Percentiles rank a stretch among this genome's conserved stretches.
These are phyloP conservation scores for Talaromyces verruculosus DNA, from an alignment of 2,329 filamentous ascomycete genomes.

Conservation along the genomic window DNA sequence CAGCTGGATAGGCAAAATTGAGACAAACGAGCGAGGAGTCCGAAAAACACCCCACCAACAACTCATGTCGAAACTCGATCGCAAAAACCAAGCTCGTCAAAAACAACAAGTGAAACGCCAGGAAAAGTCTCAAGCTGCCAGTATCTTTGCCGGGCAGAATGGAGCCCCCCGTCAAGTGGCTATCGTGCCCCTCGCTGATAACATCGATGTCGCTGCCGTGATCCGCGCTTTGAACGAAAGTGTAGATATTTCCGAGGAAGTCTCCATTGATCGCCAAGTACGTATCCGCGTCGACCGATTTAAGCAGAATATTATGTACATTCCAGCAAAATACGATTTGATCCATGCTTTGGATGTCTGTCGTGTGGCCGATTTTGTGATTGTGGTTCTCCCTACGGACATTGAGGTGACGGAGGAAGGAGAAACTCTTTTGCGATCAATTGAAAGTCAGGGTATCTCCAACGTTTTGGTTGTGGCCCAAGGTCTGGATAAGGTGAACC, in stretches of 20 bases:
- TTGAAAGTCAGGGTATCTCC: conserved; percentile 92
- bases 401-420: conserved; percentile 76
- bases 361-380: conserved; percentile 83
- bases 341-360: conserved; percentile 80
- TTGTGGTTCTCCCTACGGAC: conserved; percentile 78
- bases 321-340: conserved; percentile 72
- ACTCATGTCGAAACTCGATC: conserved; percentile 95
- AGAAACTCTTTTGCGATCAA: conserved; percentile 78
- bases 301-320: conserved; percentile 89
- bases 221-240: conserved; percentile 72
- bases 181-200: conserved; percentile 76
- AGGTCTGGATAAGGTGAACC: conserved; percentile 73
- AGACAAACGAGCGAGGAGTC: conserved; percentile 63
- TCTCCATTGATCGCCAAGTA: conserved; percentile 58
- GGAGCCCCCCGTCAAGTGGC: conserved; percentile 86
- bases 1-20: conserved; percentile 68
- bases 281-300: conserved; percentile 80
- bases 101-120: conserved; percentile 78
- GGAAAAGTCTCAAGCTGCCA: conserved; percentile 75
- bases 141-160: conserved; percentile 81
- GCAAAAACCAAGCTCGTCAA: conserved; percentile 92
- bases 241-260: conserved; percentile 71
- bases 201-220: conserved; percentile 66
- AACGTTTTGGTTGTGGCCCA: conserved; percentile 86
- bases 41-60: conserved; percentile 93